Conservation (phyloP, 192 early-diverging fungal species). For the Funneliformis geosporum region DNA sequence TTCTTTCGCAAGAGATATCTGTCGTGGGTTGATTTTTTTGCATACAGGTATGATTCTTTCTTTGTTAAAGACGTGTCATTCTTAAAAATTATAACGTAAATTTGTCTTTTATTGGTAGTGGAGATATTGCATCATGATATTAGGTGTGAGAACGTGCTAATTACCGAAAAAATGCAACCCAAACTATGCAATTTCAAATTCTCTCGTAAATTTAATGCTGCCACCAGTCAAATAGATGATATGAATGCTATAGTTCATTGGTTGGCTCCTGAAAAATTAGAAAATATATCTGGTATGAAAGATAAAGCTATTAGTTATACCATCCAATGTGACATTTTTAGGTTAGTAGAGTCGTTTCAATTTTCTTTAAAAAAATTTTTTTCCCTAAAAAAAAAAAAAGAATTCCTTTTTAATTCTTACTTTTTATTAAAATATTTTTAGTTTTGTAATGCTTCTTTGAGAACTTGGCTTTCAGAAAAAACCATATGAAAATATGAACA, state of each 20-base stretch:
- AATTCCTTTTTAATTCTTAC: too few species aligned
- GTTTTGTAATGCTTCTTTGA: constrained; percentile 22
- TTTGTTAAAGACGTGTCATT: too few species aligned
- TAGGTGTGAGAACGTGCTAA: constrained; percentile 22
- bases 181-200: constrained; percentile 28
- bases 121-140: constrained; percentile 30
- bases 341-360: neutral
- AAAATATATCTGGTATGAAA: too few species aligned
- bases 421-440: too few species aligned
- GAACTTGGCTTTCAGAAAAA: constrained; percentile 3
- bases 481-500: neutral
- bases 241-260: constrained; percentile 22
- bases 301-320: constrained; percentile 7
- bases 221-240: neutral
- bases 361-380: too few species aligned
- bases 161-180: neutral
- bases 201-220: neutral
- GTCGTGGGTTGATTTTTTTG: constrained; percentile 27
- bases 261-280: constrained; percentile 30
- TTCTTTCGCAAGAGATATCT: constrained; percentile 9
- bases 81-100: too few species aligned
- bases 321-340: constrained; percentile 28
- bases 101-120: neutral
- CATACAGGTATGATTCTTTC: neutral
- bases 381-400: too few species aligned